phyloP scores from a whole-genome alignment of 2,329 filamentous ascomycete genomes.

The Phaeosphaeria sp. region DNA sequence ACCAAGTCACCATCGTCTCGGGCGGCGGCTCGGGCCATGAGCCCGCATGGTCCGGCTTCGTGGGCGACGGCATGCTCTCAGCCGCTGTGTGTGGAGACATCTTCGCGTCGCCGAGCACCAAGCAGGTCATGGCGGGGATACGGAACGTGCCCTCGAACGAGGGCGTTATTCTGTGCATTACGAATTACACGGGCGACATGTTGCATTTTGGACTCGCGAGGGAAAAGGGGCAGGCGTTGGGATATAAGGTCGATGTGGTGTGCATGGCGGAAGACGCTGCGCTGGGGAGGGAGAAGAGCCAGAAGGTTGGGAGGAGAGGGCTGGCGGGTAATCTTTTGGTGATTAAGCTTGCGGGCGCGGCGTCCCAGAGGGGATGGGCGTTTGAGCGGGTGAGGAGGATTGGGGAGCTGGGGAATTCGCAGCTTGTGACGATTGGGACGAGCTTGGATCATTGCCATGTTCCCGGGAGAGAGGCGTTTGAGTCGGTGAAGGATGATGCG shows the following conservation, averaged over 20 bases:
- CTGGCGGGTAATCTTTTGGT: slow-evolving; percentile 60
- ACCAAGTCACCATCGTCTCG: slow-evolving; percentile 55
- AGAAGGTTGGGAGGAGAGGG: slow-evolving; percentile 57
- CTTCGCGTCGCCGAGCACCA: slow-evolving; percentile 56
- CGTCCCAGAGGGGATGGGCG: slow-evolving; percentile 52
- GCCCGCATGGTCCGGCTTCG: slow-evolving; percentile 58
- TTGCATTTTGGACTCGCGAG: slow-evolving; percentile 58
- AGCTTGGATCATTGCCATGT: slow-evolving; percentile 62
- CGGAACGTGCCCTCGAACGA: slow-evolving; percentile 54
- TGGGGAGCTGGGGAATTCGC: slow-evolving; percentile 52
- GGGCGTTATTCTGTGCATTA: slow-evolving; percentile 57
- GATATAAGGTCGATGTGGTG: slow-evolving; percentile 56
- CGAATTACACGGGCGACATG: slow-evolving; percentile 59
- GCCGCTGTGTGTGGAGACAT: slow-evolving; percentile 58
- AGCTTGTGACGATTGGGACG: slow-evolving; percentile 59
- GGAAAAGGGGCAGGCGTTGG: slow-evolving; percentile 55
- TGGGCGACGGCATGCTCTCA: slow-evolving; percentile 57
- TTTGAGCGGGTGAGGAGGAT: slow-evolving; percentile 56
- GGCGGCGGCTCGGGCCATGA: slow-evolving; percentile 58
- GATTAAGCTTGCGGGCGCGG: slow-evolving; percentile 56
- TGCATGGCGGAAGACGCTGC: slow-evolving; percentile 59
- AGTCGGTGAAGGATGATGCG: slow-evolving; percentile 51
- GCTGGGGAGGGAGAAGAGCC: slow-evolving; percentile 57
- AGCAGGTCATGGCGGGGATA: slow-evolving; percentile 59
- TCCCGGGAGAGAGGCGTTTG: slow-evolving; percentile 58